A percentile compares a stretch with the other conserved stretches of the same genome.
Conservation (phyloP, 2,329 filamentous ascomycete species). For the Hirsutella rhossiliensis region DNA sequence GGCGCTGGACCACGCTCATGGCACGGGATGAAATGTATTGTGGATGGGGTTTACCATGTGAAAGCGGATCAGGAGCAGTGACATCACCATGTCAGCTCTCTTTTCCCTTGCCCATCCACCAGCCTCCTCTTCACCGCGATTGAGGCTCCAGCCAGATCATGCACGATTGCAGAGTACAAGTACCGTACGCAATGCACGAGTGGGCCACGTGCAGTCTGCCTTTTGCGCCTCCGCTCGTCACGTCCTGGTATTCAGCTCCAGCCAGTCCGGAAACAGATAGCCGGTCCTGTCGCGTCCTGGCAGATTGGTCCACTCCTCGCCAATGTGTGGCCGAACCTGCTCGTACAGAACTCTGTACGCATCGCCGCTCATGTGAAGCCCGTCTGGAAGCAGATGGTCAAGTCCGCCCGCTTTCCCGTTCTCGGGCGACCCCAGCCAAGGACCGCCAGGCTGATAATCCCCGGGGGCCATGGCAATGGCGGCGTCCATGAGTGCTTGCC, state of each 20-base stretch:
- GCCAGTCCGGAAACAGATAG: constrained; percentile 39
- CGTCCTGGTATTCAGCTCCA: constrained; percentile 2
- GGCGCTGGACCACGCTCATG: not conserved
- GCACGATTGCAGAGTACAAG: not conserved
- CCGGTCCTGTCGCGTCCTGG: constrained; percentile 23
- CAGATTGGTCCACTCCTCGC: constrained; percentile 26
- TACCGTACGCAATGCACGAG: too few relatives aligned
- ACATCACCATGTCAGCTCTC: not conserved
- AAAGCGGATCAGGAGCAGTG: not conserved
- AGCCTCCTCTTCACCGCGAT: not conserved
- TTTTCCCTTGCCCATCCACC: not conserved
- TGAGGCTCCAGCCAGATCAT: not conserved
- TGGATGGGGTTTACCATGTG: not conserved
- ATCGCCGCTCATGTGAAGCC: constrained; percentile 42
- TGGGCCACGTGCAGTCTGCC: too few relatives aligned
- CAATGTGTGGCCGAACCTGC: constrained; percentile 34
- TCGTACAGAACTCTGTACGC: constrained; percentile 42
- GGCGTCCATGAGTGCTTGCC: constrained; percentile 63
- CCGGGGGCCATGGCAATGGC: constrained; percentile 45
- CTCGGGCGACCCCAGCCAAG: constrained; percentile 36
- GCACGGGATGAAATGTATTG: not conserved
- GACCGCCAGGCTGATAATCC: constrained; percentile 39
- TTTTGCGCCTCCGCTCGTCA: not conserved
- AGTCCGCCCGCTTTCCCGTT: constrained; percentile 39
- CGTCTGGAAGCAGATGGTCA: constrained; percentile 40